Base-by-base conservation (phyloP, 2,329 filamentous ascomycete species). In the Colletotrichum salicis region DNA sequence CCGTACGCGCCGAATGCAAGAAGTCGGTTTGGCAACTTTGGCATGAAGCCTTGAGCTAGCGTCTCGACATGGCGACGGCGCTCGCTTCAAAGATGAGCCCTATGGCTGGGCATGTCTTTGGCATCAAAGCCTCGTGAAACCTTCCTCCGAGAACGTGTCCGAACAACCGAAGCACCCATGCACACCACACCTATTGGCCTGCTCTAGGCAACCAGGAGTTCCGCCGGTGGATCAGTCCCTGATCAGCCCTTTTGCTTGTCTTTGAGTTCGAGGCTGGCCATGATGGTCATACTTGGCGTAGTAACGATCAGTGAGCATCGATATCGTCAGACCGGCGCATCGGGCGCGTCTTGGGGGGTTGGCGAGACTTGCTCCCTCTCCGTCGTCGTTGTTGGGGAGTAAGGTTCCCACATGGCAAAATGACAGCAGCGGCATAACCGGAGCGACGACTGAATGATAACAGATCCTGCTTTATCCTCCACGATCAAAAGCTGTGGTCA, bases 231-330 rank as follows among this genome's bases (percentile, higher is more conserved):
- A 15, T 10, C 7, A 29, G 5, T 54, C 15, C 33, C 33, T 51
- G 15, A 4, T 15, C 51, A 64, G 13, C 13, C 48, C 24, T 4
- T 54, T n/a, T n/a, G n/a, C 12, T 64, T 54, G 45, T 2, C 13
- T 41, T 12, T 55, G 61, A n/a, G 22, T 13, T 52, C 59, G 59
- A 27, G 41, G 7, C 13, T n/a, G 54, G 58, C 10, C n/a, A 37
- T 15, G n/a, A 45, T 19, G 35, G 37, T 12, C 24, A 24, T 7
- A 7, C 29, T 48, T 52, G 29, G 68, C 56, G n/a, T 62, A 12
- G 37, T 22, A 29, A 37, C 41, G 19, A 61, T 24, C 48, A 52
- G 27, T 69, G 33, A n/a, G 22, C 45, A 63, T 56, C 59, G 65
- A 27, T 59, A 37, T 69, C 65, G 59, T 37, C 64, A 27, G 27